phyloP scores from a whole-genome alignment of 116 monocot species.

The Trichopus zeylanicus region DNA sequence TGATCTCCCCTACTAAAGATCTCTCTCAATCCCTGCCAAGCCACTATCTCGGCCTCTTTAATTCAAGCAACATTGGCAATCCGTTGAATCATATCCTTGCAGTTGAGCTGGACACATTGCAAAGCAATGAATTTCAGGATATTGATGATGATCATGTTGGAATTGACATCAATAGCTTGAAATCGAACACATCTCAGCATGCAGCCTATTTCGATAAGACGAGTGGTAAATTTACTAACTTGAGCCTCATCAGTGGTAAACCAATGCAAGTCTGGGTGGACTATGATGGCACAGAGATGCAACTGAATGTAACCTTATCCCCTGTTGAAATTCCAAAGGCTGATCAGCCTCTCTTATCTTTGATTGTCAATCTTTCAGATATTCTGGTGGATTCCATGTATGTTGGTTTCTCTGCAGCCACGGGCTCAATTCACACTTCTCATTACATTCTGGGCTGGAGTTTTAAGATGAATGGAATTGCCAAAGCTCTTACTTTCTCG shows the following conservation, averaged over 20 bases:
- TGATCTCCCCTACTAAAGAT: constrained; percentile 6
- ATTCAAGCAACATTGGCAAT: constrained; percentile 1
- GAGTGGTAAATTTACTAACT: neutral
- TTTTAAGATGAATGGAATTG: constrained; percentile 6
- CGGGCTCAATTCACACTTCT: neutral
- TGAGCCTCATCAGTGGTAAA: constrained; percentile 4
- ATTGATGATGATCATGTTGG: constrained; percentile 14
- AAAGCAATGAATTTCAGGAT: constrained; percentile 7
- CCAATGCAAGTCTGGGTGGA: constrained; percentile 12
- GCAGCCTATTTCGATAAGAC: constrained; percentile 4
- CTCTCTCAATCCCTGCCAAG: neutral
- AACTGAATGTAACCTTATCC: constrained; percentile 4
- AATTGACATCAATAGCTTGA: constrained; percentile 5
- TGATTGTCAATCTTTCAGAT: constrained; percentile 1
- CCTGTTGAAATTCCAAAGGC: neutral
- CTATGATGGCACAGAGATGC: neutral
- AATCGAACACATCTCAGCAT: constrained; percentile 3
- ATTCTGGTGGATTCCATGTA: constrained; percentile 6
- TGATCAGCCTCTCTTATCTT: constrained; percentile 1
- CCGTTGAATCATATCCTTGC: constrained; percentile 1
- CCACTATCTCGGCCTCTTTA: constrained; percentile 9
- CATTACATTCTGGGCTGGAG: constrained; percentile 13
- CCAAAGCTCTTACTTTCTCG: neutral
- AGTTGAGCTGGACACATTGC: constrained; percentile 7
- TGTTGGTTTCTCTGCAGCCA: constrained; percentile 10